Evolutionary conservation across 805 yeast species (phyloP), one percentile per base, ranked within the genome.

Genomic region (Kodamaea leandrae): DNA sequence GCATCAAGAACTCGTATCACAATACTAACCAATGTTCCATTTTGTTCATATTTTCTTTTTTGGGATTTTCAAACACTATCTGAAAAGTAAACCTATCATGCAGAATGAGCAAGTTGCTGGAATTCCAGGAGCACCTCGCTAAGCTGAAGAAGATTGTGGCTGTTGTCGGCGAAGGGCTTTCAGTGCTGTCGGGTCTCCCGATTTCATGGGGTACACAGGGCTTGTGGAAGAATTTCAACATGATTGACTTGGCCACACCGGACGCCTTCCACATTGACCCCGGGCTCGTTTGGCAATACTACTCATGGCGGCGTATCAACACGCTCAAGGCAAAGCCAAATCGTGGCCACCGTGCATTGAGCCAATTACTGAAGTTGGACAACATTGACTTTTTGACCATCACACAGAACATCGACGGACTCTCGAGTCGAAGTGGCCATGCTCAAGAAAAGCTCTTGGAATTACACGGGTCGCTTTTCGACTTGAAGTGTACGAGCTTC

Each of bases 281-380:
- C 0, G 86, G 86, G 0, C 67, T 87, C 7, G 96, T 89, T 6
- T 88, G 96, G 96, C 91, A 86, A 55, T 88, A 85, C 53, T 88
- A 89, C 60, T 71, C 87, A 4, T 78, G 78, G 58, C 64, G 95
- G 46, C 58, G 96, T 33, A 71, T 64, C 35, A 68, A 68, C 36
- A 90, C 96, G 0, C 63, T 86, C 38, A 61, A 61, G 33, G 87
- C 91, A 0, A 60, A 54, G 36, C 96, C 96, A 0, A 88, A 88
- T 53, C 58, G 54, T 7, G 96, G 91, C 0, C 96, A 88, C 56
- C 56, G 54, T 37, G 83, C 89, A 2, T 61, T 88, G 35, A 82
- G 91, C 0, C 71, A 73, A 55, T 66, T 89, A 26, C 76, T 88
- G 4, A 56, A 68, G 30, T 45, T 68, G 15, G 25, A 19, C 10